phyloP scores from a whole-genome alignment of 2,329 filamentous ascomycete species.

The Pochonia chlamydosporia region DNA sequence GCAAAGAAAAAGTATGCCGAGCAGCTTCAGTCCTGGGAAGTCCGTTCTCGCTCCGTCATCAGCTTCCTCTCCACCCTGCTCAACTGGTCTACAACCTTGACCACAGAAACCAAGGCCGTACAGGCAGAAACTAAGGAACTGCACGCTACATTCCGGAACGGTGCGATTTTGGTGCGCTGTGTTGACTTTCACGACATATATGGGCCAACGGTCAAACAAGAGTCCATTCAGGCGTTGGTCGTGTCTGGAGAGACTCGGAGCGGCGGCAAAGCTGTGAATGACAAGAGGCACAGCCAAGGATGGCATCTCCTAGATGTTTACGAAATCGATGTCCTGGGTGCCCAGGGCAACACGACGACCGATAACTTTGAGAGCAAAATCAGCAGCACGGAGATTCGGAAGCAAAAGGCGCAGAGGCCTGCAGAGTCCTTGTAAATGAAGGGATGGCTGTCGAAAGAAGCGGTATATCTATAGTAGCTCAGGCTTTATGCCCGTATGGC shows the following conservation, averaged over 20 bases:
- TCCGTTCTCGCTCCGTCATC: slow-evolving; percentile 63
- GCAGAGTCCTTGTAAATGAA: no score
- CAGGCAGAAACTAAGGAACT: slow-evolving; percentile 18
- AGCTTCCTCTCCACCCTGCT: slow-evolving; percentile 66
- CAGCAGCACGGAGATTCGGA: slow-evolving; percentile 80
- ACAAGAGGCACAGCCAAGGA: slow-evolving; percentile 67
- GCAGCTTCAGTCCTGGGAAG: slow-evolving; percentile 73
- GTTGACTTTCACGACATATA: slow-evolving; percentile 83
- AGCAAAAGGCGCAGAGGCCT: slow-evolving; percentile 22
- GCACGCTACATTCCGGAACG: slow-evolving; percentile 50
- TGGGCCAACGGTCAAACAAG: slow-evolving; percentile 82
- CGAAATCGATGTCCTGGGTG: slow-evolving; percentile 81
- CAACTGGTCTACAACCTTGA: slow-evolving; percentile 30
- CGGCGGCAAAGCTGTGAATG: slow-evolving; percentile 81
- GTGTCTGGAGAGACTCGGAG: slow-evolving; percentile 83
- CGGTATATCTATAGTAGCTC: no score
- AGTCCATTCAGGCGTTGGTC: slow-evolving; percentile 72
- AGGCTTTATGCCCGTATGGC: no score
- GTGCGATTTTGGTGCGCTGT: slow-evolving; percentile 63
- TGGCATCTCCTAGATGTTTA: slow-evolving; percentile 75
- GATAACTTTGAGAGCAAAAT: slow-evolving; percentile 76
- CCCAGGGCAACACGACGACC: slow-evolving; percentile 26
- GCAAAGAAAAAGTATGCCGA: slow-evolving; percentile 84
- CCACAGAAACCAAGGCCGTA: slow-evolving; percentile 7
- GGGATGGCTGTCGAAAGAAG: no score